Evolutionary conservation across 208 protist species (phyloP), one percentile per base, ranked within the genome.

Genomic region (Herpetomonas tarakana): DNA sequence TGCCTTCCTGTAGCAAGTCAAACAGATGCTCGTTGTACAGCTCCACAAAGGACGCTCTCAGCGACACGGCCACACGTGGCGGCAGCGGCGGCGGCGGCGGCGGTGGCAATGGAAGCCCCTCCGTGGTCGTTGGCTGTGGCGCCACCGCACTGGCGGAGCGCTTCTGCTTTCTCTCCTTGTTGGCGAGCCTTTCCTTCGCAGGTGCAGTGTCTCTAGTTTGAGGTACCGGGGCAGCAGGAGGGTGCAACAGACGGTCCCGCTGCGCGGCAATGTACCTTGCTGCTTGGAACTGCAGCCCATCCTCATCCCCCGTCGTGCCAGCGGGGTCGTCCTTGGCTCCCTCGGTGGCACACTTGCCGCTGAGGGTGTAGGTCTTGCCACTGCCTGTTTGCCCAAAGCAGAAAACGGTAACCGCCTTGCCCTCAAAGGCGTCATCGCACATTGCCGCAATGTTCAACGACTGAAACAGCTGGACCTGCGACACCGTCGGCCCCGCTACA

Each of bases 301-400:
- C 77, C 70, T 91, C 80, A 19, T 70, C 57, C 0, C 78, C 70
- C 9, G 19, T 18, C 9, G 19, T 41, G 47, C 22, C 2, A n/a
- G n/a, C n/a, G 35, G 6, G 30, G 41, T 7, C 12, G 63, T 12
- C 57, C 19, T 28, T 21, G 26, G 28, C 30, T 27, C n/a, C n/a
- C n/a, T n/a, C n/a, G n/a, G n/a, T n/a, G n/a, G n/a, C n/a, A n/a
- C n/a, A n/a, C 35, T 45, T 52, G 3, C 91, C 91, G 51, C 80
- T 89, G 69, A 96, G 80, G 16, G 91, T 95, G 71, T 81, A 92
- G 2, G 91, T 94, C 65, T 96, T 96, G 12, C 91, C 91, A 29
- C 86, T 93, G 47, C 90, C 89, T 14, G 87, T 95, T 67, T 94
- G 83, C 14, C 92, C 92, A 76, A 93, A 97, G 62, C 85, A 92